Evolutionary conservation across 2,329 filamentous ascomycete genomes (phyloP), one percentile per base, ranked within the genome.

Genomic region (Scedosporium dehoogii): DNA sequence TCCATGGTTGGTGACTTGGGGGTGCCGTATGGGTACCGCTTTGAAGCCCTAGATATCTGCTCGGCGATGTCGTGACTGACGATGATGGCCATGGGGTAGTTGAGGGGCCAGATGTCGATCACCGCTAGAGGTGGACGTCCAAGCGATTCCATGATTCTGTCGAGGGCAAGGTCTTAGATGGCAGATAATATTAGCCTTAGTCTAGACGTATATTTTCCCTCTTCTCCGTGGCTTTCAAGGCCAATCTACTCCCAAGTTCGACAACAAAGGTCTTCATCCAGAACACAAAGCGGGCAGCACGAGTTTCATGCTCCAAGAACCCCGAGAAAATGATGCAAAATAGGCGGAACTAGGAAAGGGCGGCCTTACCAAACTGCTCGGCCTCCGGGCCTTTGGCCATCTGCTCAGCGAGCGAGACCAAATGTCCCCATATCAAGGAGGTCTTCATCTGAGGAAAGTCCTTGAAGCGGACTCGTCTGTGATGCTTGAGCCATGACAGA

Each of bases 11-110:
- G 38, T 0, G 71, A 70, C 64, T 76, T 76, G 3, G 71, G 69
- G 0, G 66, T 63, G 58, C 71, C 73, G 63, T 70, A 72, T 0
- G 70, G 71, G 48, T 69, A 73, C 25, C 59, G 44, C 59, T 71
- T 70, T 0, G 73, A 70, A 3, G 70, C 61, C n/a, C 66, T 69
- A 0, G 74, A 69, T 18, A 76, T 63, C 59, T 76, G 73, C 64
- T 78, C 75, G 10, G 76, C 74, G 6, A 75, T 63, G 3, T 72
- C 69, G 42, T 75, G 70, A 62, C 64, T 71, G 14, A 63, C 62
- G 7, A 78, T 60, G 21, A 76, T 23, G 9, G 71, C 64, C 64
- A 77, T 68, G 10, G 74, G 70, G 9, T 63, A 68, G 16, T 61
- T 65, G n/a, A 72, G 51, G 2, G 75, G 75, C 12, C 75, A 69